A percentile compares a stretch with the other conserved stretches of the same genome.
phyloP scores from a whole-genome alignment of 495 filamentous ascomycete species.

The Aspergillus indologenus region DNA sequence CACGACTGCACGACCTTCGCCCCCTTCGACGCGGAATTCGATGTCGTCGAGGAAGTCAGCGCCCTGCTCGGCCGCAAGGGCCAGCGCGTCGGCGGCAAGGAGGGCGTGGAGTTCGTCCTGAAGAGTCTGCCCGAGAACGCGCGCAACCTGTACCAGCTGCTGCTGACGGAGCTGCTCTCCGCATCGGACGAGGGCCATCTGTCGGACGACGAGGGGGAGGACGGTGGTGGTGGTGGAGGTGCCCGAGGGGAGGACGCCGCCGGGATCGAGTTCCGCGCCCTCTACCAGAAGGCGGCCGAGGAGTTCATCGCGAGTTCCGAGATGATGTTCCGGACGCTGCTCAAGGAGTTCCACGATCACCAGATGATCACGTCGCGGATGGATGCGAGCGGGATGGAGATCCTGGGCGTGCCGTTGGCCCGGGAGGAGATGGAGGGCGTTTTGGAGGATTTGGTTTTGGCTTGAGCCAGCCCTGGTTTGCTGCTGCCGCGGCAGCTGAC shows the following conservation, averaged over 20 bases:
- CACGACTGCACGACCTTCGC: conserved; percentile 92
- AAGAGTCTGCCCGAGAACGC: conserved; percentile 90
- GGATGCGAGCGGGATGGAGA: conserved; percentile 79
- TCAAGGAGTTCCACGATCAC: conserved; percentile 98
- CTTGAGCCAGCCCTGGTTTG: conserved; percentile 11
- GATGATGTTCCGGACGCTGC: conserved; percentile 86
- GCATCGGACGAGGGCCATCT: conserved; percentile 49
- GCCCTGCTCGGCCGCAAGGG: conserved; percentile 80
- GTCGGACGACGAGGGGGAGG: conserved; percentile 42
- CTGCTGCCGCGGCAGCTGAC: background rate
- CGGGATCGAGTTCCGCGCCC: conserved; percentile 80
- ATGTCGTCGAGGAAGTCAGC: conserved; percentile 84
- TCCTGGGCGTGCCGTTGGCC: conserved; percentile 79
- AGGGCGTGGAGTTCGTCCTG: conserved; percentile 88
- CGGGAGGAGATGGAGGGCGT: conserved; percentile 87
- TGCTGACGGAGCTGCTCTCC: conserved; percentile 83
- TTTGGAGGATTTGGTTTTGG: conserved; percentile 73
- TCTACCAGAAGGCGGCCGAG: conserved; percentile 94
- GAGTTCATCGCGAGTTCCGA: conserved; percentile 96
- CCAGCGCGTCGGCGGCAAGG: conserved; percentile 79
- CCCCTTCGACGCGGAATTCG: conserved; percentile 65
- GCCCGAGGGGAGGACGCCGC: conserved; percentile 37
- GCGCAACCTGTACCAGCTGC: conserved; percentile 73
- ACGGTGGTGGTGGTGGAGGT: conserved; percentile 26
- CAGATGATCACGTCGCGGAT: conserved; percentile 89